These are phyloP conservation scores for Eimeria tenella DNA, from an alignment of 169 alveolate genomes.

Conservation along the genomic window DNA sequence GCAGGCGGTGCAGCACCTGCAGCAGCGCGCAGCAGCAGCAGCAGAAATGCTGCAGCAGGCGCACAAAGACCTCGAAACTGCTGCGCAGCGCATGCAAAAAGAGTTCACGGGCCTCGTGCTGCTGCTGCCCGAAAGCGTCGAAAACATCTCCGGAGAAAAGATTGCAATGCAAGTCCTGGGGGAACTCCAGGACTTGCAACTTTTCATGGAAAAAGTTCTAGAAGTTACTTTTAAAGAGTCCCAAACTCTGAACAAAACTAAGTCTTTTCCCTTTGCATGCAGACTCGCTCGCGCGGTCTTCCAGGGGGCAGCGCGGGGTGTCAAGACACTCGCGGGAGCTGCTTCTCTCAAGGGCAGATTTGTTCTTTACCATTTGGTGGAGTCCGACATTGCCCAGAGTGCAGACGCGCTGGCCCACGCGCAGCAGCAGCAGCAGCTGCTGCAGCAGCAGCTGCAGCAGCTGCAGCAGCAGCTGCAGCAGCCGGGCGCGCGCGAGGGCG, in stretches of 20 bases:
- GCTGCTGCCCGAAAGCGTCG: background rate
- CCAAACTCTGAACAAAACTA: too few species aligned
- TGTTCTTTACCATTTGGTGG: background rate
- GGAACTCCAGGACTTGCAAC: background rate
- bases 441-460: constrained; percentile 9
- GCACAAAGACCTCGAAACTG: background rate
- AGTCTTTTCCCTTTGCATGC: too few species aligned
- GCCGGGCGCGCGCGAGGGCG: background rate
- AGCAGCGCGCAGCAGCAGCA: background rate
- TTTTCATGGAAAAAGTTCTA: background rate
- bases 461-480: constrained; percentile 15
- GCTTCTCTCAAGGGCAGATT: background rate
- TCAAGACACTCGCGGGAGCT: background rate
- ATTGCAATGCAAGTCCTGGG: background rate
- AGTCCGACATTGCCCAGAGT: background rate
- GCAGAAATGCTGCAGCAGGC: background rate
- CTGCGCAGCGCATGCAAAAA: background rate
- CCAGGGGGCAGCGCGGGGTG: background rate
- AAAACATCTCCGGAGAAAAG: background rate
- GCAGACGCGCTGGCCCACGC: background rate
- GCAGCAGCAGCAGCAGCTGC: background rate
- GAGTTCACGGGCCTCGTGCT: background rate
- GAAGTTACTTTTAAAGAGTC: background rate
- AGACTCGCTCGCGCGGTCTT: background rate
- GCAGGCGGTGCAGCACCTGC: background rate